Base-by-base conservation (phyloP, 169 alveolate genomes). In the Cryptosporidium felis region DNA sequence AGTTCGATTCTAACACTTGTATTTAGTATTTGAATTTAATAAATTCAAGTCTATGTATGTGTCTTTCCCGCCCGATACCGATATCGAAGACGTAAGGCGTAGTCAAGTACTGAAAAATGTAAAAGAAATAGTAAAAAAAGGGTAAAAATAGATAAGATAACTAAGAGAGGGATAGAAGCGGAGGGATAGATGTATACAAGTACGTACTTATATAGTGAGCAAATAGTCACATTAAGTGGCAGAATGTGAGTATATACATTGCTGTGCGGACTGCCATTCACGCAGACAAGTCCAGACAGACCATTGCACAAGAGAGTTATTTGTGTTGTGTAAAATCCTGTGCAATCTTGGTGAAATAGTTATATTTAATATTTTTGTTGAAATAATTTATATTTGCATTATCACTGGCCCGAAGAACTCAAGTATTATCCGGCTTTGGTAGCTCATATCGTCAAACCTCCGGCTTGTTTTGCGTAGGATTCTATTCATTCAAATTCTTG, bases 211-310 rank as follows among this genome's bases (percentile, higher is more conserved):
- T 53, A 74, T 74, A 74, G 85, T 74, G 65, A 74, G 85, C 63
- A 53, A 66, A 45, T 66, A 51, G 67, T 42, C 41, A 36, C 60
- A 53, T 49, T 74, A 74, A 74, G 85, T 74, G 85, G 85, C 85
- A 74, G 85, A 74, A 63, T 63, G 80, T 74, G 85, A 51, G 85
- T 51, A 60, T 74, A 74, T 74, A 74, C 67, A 16, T 66, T n/a
- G 32, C 46, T 74, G 85, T 74, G 85, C 85, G 85, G 85, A 74
- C 67, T 74, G 74, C 85, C 85, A 74, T 49, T 53, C 85, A 74
- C 85, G 85, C 85, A 74, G 85, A 74, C 85, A 74, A 74, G 85
- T 74, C 85, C 85, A 49, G 67, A 74, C 67, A 56, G 85, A 74
- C 85, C 85, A 74, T 74, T 74, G 85, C 85, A 74, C 85, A 74